Conservation (phyloP, 2,329 filamentous ascomycete species). For the Pleoardoris graminearum region DNA sequence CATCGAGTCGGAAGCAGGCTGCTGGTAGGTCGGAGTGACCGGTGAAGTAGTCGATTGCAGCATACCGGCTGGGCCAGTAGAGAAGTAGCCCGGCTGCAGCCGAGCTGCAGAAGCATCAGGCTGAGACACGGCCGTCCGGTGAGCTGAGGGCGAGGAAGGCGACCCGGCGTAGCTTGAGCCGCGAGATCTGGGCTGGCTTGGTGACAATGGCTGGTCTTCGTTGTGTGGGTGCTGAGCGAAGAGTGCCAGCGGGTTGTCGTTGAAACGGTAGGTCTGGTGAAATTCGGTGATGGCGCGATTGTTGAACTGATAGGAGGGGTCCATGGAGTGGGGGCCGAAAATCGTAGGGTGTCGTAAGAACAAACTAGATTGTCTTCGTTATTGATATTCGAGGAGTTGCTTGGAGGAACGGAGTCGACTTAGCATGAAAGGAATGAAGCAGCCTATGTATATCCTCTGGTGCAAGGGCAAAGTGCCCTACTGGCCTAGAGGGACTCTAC, state of each 20-base stretch:
- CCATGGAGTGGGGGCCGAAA: conserved; percentile 4
- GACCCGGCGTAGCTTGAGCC: conserved; percentile 20
- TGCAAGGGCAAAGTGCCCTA: conserved; percentile 7
- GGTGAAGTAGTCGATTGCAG: conserved; percentile 15
- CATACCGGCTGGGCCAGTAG: conserved; percentile 15
- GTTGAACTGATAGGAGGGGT: conserved; percentile 3
- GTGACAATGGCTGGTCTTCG: conserved; percentile 14
- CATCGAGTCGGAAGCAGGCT: conserved; percentile 6
- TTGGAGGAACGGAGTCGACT: not conserved
- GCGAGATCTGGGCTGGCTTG: conserved; percentile 13
- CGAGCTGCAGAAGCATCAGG: conserved; percentile 19
- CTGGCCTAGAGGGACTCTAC: conserved; percentile 8
- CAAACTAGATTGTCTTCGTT: not conserved
- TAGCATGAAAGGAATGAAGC: conserved; percentile 1
- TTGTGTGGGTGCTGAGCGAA: conserved; percentile 12
- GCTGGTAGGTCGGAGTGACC: conserved; percentile 19
- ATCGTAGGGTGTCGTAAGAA: not conserved
- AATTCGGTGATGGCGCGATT: conserved; percentile 8
- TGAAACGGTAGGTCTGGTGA: not conserved
- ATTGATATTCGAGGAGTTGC: not conserved
- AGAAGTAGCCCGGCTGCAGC: conserved; percentile 3
- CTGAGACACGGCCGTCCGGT: conserved; percentile 23
- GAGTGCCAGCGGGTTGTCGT: conserved; percentile 7
- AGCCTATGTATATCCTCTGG: conserved; percentile 12
- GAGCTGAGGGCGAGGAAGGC: conserved; percentile 7